Evolutionary conservation across 805 yeast genomes (phyloP), one percentile per base, ranked within the genome.

Genomic region (Grigorovia yakushimaensis): DNA sequence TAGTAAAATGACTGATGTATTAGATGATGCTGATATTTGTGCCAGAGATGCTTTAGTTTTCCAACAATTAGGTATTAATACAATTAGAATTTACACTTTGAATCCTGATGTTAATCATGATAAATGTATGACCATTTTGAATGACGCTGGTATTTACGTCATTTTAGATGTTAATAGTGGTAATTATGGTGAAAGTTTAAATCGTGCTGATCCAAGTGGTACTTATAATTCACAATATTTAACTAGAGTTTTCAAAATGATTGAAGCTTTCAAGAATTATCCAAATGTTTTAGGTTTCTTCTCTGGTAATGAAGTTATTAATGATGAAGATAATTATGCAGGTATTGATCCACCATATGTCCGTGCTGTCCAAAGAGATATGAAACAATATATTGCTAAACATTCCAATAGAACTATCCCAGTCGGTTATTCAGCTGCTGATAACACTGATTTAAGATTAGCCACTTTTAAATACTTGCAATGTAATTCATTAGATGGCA

Each of bases 401-500:
- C 79, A 83, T 56, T 72, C 82, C 17, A 76, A 84, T 60, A 78
- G 97, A 65, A 67, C 79, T 8, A 82, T 89, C 49, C 96, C 96
- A 5, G 95, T 88, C n/a, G 97, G 97, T 33, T 89, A 89, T 67
- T 84, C 96, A 8, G 96, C 97, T 43, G 96, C 96, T 17, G 95
- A 86, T 58, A 88, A 81, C 51, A 71, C 69, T 46, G 75, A 74
- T 41, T 75, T 85, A 59, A 78, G 95, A 58, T 67, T 77, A 43
- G 83, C 86, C 33, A 79, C 91, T 46, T 85, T 84, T 66, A 78
- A 80, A 54, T 91, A 84, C 67, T 73, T 91, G 61, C 84, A 84
- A 66, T 89, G 98, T 71, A 87, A 86, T 43, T 57, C 60, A 1
- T 69, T 74, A 45, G 77, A 77, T 52, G 81, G 76, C 36, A 65